Conservation (phyloP, 345 rosid genomes). For the Citrus glauca region DNA sequence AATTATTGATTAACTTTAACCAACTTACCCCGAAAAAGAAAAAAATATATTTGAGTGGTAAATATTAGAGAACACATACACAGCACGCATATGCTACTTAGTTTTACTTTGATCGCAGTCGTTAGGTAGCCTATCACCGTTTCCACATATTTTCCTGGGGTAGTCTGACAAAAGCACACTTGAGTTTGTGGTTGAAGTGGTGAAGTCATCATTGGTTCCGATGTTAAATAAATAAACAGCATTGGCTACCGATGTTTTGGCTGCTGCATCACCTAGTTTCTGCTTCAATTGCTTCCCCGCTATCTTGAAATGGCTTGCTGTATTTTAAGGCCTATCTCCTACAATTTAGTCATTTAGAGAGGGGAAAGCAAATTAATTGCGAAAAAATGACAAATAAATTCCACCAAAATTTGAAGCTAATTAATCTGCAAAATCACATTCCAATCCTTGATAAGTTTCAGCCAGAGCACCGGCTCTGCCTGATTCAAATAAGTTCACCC, state of each 20-base stretch:
- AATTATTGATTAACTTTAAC: not conserved
- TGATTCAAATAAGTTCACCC: conserved; percentile 43
- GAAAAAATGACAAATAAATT: too few relatives aligned
- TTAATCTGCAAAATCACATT: conserved; percentile 4
- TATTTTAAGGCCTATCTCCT: conserved; percentile 41
- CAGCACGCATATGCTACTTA: too few relatives aligned
- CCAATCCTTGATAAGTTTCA: conserved; percentile 37
- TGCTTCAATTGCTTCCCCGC: conserved; percentile 24
- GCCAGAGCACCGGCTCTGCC: conserved; percentile 48
- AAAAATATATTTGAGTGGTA: too few relatives aligned
- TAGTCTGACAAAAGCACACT: not conserved
- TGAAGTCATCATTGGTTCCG: conserved; percentile 22
- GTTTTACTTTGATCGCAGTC: not conserved
- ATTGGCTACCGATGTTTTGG: conserved; percentile 26
- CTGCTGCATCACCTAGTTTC: conserved; percentile 29
- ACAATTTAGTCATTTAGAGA: not conserved
- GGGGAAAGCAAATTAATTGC: not conserved
- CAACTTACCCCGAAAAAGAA: too few relatives aligned
- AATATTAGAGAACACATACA: too few relatives aligned
- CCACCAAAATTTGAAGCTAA: not conserved
- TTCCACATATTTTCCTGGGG: not conserved
- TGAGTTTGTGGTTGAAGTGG: not conserved
- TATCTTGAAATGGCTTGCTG: conserved; percentile 32
- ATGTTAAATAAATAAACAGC: conserved; percentile 41
- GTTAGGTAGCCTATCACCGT: conserved; percentile 17